Evolutionary conservation across 2,329 filamentous ascomycete species (phyloP).

Genomic region (Aspergillus ruber): DNA sequence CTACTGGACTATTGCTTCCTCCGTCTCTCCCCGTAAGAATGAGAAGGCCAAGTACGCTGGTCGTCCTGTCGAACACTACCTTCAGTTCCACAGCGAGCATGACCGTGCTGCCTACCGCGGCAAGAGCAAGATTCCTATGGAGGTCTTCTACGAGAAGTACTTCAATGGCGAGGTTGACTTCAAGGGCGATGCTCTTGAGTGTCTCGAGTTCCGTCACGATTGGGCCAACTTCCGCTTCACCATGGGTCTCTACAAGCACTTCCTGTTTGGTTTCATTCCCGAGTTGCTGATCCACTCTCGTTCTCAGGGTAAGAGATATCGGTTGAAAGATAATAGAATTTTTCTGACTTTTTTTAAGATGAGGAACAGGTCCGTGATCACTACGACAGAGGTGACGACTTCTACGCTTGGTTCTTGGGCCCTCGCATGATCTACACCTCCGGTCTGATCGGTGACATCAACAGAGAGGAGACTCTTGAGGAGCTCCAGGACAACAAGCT

Average conservation of each 20-base stretch:
- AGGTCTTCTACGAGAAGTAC: constrained; percentile 97
- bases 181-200: constrained; percentile 85
- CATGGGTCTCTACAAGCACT: constrained; percentile 74
- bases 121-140: constrained; percentile 48
- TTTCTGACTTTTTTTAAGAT: constrained; percentile 52
- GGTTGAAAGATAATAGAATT: background rate
- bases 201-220: constrained; percentile 90
- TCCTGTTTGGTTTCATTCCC: constrained; percentile 79
- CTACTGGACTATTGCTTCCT: constrained; percentile 77
- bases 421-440: constrained; percentile 99
- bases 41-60: constrained; percentile 86
- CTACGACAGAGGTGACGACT: constrained; percentile 97
- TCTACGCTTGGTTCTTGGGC: constrained; percentile 97
- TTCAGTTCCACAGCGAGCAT: constrained; percentile 42
- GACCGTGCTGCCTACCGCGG: constrained; percentile 43
- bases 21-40: constrained; percentile 79
- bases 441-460: constrained; percentile 82
- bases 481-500: constrained; percentile 98
- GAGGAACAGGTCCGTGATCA: constrained; percentile 97
- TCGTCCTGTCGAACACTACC: constrained; percentile 83
- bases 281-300: constrained; percentile 90
- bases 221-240: constrained; percentile 96
- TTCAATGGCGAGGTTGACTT: constrained; percentile 92
- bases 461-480: constrained; percentile 83
- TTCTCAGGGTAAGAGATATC: constrained; percentile 60